phyloP scores from a whole-genome alignment of 108 stramenopile genomes.

The Poteriospumella lacustris region DNA sequence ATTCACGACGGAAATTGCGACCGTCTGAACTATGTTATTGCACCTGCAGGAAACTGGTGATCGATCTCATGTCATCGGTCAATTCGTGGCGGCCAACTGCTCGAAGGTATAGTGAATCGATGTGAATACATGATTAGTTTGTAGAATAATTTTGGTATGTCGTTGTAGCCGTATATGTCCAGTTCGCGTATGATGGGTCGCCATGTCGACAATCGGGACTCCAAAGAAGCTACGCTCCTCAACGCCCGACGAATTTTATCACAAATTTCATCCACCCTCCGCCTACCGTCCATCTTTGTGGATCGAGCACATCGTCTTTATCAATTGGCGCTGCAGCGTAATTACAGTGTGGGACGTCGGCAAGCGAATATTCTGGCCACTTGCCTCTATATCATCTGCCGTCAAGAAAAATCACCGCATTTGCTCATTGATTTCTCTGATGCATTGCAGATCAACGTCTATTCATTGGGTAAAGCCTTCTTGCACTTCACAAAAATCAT shows the following conservation, averaged over 20 bases:
- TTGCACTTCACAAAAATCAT: constrained; percentile 81
- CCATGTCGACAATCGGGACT: constrained; percentile 70
- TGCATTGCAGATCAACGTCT: constrained; percentile 93
- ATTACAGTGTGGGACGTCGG: constrained; percentile 82
- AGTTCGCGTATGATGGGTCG: background rate
- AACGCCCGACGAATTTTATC: constrained; percentile 70
- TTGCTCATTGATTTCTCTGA: constrained; percentile 98
- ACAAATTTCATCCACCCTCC: constrained; percentile 65
- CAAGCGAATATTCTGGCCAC: constrained; percentile 87
- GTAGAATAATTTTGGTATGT: constrained; percentile 29
- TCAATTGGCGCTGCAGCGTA: constrained; percentile 85
- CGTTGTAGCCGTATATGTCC: background rate
- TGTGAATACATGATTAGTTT: constrained; percentile 27
- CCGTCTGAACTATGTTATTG: background rate
- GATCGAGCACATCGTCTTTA: constrained; percentile 86
- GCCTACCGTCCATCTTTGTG: constrained; percentile 69
- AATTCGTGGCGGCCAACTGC: constrained; percentile 71
- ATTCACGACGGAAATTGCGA: too few species aligned
- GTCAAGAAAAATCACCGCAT: constrained; percentile 89
- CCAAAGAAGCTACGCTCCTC: constrained; percentile 80
- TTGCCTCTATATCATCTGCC: constrained; percentile 94
- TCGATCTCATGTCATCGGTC: constrained; percentile 68
- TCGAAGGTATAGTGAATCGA: constrained; percentile 59
- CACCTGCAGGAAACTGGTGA: constrained; percentile 70
- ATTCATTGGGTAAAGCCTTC: constrained; percentile 90